Percentiles rank a stretch among this genome's conserved stretches.
Conservation (phyloP, 164 flowering plant genomes). For the Tetracentron sinense region DNA sequence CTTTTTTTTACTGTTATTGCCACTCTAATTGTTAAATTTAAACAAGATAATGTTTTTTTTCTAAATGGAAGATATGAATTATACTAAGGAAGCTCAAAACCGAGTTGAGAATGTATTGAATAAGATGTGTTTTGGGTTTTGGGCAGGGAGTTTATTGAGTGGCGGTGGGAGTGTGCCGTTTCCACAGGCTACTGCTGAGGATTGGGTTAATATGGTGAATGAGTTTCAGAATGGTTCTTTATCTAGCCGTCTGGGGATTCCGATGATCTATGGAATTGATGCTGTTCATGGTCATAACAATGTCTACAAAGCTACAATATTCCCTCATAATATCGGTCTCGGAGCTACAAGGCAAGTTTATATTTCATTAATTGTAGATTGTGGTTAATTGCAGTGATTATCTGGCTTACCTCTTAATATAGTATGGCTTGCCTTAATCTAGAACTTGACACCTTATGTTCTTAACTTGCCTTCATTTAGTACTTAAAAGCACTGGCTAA, state of each 20-base stretch:
- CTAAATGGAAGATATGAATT: too few species aligned
- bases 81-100: too few species aligned
- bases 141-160: constrained; percentile 4
- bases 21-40: not conserved
- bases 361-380: too few species aligned
- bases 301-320: constrained; percentile 1
- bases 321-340: constrained; percentile 2
- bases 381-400: too few species aligned
- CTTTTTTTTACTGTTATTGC: not conserved
- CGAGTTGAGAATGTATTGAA: not conserved
- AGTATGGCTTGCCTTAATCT: too few species aligned
- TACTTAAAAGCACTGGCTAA: too few species aligned
- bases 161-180: not conserved
- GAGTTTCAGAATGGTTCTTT: not conserved
- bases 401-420: too few species aligned
- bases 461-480: too few species aligned
- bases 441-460: too few species aligned
- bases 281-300: constrained; percentile 7
- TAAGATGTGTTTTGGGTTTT: not conserved
- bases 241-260: constrained; percentile 1
- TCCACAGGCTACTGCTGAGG: not conserved
- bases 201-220: not conserved
- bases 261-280: constrained; percentile 1
- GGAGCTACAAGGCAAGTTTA: not conserved
- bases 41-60: too few species aligned